These are phyloP conservation scores for Closterium sp. DNA, from an alignment of 139 green algal genomes.

Conservation along the genomic window DNA sequence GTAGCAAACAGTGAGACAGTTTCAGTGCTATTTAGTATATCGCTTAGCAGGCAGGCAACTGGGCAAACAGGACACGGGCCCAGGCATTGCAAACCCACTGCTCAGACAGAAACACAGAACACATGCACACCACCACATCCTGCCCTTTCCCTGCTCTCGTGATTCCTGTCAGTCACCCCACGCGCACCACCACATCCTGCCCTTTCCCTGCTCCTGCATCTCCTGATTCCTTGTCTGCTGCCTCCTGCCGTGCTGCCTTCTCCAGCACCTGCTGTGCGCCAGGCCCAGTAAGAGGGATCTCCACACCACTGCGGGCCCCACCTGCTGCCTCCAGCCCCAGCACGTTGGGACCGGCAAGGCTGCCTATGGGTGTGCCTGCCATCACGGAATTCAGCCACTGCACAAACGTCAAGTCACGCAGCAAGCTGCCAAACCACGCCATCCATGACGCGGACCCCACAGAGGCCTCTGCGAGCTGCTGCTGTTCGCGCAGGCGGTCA, in stretches of 20 bases:
- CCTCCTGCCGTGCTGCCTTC: not conserved
- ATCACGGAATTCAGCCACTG: not conserved
- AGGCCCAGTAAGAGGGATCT: not conserved
- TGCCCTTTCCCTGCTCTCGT: not conserved
- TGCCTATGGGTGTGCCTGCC: not conserved
- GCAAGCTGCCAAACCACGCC: not conserved
- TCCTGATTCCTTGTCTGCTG: not conserved
- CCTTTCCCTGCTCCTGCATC: not conserved
- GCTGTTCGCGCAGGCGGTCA: not conserved
- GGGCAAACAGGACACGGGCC: too few species aligned
- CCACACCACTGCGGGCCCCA: not conserved
- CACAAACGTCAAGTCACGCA: not conserved
- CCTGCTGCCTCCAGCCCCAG: not conserved
- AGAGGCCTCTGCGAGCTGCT: not conserved
- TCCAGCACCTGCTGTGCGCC: not conserved
- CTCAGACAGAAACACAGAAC: too few species aligned
- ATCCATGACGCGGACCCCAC: not conserved
- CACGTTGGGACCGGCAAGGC: not conserved
- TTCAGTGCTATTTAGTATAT: too few species aligned
- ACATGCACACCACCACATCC: not conserved
- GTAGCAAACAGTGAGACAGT: too few species aligned
- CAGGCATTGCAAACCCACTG: too few species aligned
- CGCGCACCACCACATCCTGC: not conserved
- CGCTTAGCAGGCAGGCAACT: too few species aligned
- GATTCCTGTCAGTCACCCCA: not conserved